phyloP scores from a whole-genome alignment of 306 rosid species.

The Dryas drummondii region DNA sequence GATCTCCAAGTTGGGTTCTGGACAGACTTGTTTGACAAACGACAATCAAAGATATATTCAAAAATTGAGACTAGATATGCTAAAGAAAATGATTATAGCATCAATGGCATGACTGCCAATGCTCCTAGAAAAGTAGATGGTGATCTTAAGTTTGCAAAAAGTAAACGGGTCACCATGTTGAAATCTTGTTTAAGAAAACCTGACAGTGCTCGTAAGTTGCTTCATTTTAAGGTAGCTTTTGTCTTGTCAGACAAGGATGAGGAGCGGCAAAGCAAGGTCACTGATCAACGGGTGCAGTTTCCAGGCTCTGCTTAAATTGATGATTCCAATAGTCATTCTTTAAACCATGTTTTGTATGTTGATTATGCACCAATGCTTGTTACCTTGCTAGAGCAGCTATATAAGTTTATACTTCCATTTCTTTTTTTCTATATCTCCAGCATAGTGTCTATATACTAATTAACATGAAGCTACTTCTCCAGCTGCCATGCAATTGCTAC shows the following conservation, averaged over 20 bases:
- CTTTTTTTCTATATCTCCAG: background rate
- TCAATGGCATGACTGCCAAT: background rate
- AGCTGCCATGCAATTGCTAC: background rate
- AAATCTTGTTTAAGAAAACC: conserved; percentile 56
- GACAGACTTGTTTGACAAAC: conserved; percentile 9
- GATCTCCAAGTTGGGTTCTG: background rate
- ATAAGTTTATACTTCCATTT: background rate
- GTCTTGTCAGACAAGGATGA: conserved; percentile 16
- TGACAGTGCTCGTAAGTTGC: conserved; percentile 34
- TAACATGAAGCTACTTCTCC: conserved; percentile 1
- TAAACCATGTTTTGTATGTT: conserved; percentile 1
- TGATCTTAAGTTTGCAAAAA: background rate
- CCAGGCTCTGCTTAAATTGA: background rate
- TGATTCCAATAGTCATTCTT: background rate
- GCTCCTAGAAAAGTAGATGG: background rate
- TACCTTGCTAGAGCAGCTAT: conserved; percentile 12
- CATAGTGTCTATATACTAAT: background rate
- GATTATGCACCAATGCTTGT: conserved; percentile 9
- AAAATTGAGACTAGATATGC: conserved; percentile 15
- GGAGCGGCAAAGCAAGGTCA: conserved; percentile 2
- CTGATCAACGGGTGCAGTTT: background rate
- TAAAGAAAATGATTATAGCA: background rate
- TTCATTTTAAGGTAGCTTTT: conserved; percentile 40
- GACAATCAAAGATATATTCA: conserved; percentile 2
- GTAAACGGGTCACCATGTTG: background rate